Base-by-base conservation (phyloP, 805 yeast species). In the Ogataea pilisensis region DNA sequence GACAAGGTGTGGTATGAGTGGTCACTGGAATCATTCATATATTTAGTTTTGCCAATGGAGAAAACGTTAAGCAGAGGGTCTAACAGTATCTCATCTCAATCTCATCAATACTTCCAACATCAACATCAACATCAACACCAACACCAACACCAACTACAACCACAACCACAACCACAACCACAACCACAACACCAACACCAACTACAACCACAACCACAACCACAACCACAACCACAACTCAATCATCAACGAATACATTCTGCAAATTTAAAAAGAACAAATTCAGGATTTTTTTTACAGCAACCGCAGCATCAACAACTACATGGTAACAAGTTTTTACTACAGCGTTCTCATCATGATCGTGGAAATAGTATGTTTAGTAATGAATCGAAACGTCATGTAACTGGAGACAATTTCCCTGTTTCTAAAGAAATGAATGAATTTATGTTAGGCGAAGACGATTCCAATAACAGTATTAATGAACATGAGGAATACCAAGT, bases 1-100 rank as follows among this genome's bases (percentile, higher is more conserved):
- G 54, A 59, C 1, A 61, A 60, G 34, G 75, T 77, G 2, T 81
- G 88, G 88, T 82, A 82, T 49, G 83, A 78, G 45, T 83, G 89
- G 88, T 64, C 75, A 0, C 51, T 70, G 17, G 82, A 79, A 51
- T 65, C 75, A 5, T 78, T 69, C 50, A 64, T 75, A 26, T 73
- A 73, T 41, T 49, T 55, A 24, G 46, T 50, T 24, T 41, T 49
- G 16, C 63, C 61, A 25, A 32, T 46, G n/a, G 53, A 49, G 13
- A 41, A 40, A 5, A 38, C 49, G 8, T 14, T 45, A 24, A 51
- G 42, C 8, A 41, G 47, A 32, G 38, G 43, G 19, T 35, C 46
- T 17, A 49, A 41, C 30, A 37, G 38, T 31, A 36, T 33, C 19
- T 34, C 43, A 19, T 44, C 37, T 26, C 40, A 20, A 35, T 39